Evolutionary conservation across 2,329 filamentous ascomycete genomes (phyloP).

Genomic region (Fusarium agapanthi): DNA sequence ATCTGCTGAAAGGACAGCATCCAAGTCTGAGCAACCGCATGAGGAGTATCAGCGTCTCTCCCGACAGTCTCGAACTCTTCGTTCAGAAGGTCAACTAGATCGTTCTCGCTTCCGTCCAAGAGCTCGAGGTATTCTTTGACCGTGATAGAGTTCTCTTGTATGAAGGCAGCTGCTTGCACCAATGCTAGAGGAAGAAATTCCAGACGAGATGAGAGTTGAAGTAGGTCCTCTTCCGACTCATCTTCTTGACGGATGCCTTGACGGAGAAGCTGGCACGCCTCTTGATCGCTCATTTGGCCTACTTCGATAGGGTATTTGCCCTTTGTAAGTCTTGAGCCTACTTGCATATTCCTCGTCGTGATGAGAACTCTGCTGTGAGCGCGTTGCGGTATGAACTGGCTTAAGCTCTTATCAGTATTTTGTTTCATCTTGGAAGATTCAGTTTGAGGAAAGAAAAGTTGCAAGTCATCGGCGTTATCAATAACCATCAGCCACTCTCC

Average conservation of each 20-base stretch:
- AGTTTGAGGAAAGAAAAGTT: constrained; percentile 13
- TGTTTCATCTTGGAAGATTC: fast-evolving
- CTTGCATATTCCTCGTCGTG: constrained; percentile 48
- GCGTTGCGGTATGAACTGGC: constrained; percentile 41
- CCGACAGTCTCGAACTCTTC: constrained; percentile 45
- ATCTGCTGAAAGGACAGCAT: constrained; percentile 49
- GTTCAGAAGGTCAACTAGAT: constrained; percentile 37
- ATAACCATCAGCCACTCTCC: constrained; percentile 30
- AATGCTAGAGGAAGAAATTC: constrained; percentile 48
- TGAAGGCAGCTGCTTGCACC: constrained; percentile 48
- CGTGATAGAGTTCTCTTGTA: constrained; percentile 41
- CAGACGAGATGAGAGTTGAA: constrained; percentile 37
- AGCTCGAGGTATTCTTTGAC: constrained; percentile 43
- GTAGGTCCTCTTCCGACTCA: background rate
- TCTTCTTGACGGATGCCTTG: constrained; percentile 14
- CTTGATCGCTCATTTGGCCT: constrained; percentile 38
- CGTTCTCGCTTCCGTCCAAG: constrained; percentile 15
- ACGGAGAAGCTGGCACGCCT: constrained; percentile 39
- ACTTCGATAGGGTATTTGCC: constrained; percentile 40
- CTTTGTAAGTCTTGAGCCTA: constrained; percentile 35
- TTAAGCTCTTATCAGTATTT: fast-evolving
- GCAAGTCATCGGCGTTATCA: constrained; percentile 34
- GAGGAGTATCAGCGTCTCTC: constrained; percentile 39
- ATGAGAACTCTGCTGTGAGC: constrained; percentile 44
- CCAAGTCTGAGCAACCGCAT: constrained; percentile 45